phyloP scores from a whole-genome alignment of 2,329 filamentous ascomycete species.

The Cyclaneusma minus region DNA sequence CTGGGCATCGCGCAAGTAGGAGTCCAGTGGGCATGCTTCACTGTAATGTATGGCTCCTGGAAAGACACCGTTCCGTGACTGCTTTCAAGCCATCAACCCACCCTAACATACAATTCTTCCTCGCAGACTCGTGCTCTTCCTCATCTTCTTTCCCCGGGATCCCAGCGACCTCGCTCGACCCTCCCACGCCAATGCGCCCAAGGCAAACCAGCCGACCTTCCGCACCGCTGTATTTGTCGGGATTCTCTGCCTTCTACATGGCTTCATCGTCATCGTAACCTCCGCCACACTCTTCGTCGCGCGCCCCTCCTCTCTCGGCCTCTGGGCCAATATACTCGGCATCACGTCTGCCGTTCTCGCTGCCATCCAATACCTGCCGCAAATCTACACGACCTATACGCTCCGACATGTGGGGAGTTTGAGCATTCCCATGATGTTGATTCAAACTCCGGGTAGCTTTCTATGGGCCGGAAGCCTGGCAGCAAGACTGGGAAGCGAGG shows the following conservation, averaged over 20 bases:
- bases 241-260: constrained; percentile 57
- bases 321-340: constrained; percentile 78
- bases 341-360: constrained; percentile 65
- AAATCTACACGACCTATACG: constrained; percentile 82
- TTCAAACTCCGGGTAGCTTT: constrained; percentile 87
- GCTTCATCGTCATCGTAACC: constrained; percentile 53
- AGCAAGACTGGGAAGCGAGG: constrained; percentile 59
- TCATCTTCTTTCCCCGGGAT: constrained; percentile 75
- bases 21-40: constrained; percentile 83
- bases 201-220: constrained; percentile 54
- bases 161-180: constrained; percentile 30
- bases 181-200: constrained; percentile 19
- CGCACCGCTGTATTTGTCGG: constrained; percentile 67
- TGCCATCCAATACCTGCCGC: constrained; percentile 82
- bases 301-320: constrained; percentile 45
- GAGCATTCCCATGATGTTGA: constrained; percentile 95
- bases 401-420: constrained; percentile 79
- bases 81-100: neutral
- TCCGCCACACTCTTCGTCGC: constrained; percentile 52
- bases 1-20: constrained; percentile 85
- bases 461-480: constrained; percentile 79
- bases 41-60: constrained; percentile 55
- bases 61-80: neutral
- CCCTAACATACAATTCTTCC: neutral
- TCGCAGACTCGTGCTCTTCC: constrained; percentile 71